Percentiles rank a stretch among this genome's conserved stretches.
These are phyloP conservation scores for Colletotrichum falcatum DNA, from an alignment of 2,329 filamentous ascomycete species.

Conservation along the genomic window DNA sequence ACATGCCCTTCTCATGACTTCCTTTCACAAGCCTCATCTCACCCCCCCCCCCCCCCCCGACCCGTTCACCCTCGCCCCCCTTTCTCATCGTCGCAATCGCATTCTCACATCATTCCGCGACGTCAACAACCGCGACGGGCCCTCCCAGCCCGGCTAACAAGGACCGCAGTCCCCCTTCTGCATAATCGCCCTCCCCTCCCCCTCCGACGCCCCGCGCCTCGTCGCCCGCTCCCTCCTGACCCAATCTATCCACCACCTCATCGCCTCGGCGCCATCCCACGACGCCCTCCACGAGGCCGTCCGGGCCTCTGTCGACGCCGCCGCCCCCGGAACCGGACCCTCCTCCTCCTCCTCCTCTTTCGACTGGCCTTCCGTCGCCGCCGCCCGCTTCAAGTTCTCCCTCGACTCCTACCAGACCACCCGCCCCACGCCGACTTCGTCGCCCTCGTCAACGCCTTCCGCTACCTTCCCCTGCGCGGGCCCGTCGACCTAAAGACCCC, in stretches of 20 bases:
- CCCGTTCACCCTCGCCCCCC: background rate
- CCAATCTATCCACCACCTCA: constrained; percentile 88
- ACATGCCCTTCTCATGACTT: constrained; percentile 2
- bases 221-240: constrained; percentile 83
- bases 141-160: background rate
- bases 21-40: background rate
- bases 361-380: constrained; percentile 75
- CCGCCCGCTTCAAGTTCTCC: constrained; percentile 82
- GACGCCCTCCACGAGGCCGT: constrained; percentile 76
- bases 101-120: no score
- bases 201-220: constrained; percentile 73
- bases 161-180: constrained; percentile 83
- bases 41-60: background rate
- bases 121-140: no score
- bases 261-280: constrained; percentile 79
- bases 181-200: constrained; percentile 76
- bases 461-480: constrained; percentile 82
- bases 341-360: constrained; percentile 54
- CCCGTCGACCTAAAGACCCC: constrained; percentile 81
- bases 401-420: constrained; percentile 86
- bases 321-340: no score
- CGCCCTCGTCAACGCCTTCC: constrained; percentile 85
- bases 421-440: constrained; percentile 72
- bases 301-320: constrained; percentile 46
- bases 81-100: background rate